Evolutionary conservation across 2,329 filamentous ascomycete species (phyloP).

Genomic region (Neonectria coccinea): DNA sequence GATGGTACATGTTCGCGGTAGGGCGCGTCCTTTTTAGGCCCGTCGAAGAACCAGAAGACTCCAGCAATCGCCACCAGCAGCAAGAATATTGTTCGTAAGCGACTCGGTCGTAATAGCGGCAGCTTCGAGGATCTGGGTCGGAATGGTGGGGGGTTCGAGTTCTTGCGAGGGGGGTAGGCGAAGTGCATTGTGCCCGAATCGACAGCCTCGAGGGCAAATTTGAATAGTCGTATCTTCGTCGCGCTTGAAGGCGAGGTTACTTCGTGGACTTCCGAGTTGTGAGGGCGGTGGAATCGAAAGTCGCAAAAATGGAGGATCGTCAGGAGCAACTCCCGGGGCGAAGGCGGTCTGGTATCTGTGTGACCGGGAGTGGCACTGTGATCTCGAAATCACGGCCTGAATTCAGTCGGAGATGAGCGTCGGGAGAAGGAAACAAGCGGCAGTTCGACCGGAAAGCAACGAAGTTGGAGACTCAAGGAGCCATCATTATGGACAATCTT

Average conservation of each 20-base stretch:
- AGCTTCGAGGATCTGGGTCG: constrained; percentile 68
- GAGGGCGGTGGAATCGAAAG: constrained; percentile 7
- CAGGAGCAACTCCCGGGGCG: constrained; percentile 20
- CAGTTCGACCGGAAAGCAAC: constrained; percentile 16
- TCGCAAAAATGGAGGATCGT: constrained; percentile 24
- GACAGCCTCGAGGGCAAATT: not conserved
- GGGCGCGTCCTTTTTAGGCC: constrained; percentile 44
- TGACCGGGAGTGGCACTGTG: constrained; percentile 23
- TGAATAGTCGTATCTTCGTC: constrained; percentile 8
- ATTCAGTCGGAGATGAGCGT: not conserved
- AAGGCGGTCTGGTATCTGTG: constrained; percentile 25
- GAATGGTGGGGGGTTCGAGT: constrained; percentile 80
- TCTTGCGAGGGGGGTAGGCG: constrained; percentile 88
- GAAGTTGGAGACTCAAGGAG: constrained; percentile 29
- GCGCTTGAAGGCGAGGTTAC: not conserved
- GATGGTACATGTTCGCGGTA: constrained; percentile 56
- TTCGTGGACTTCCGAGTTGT: constrained; percentile 5
- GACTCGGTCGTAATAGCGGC: constrained; percentile 68
- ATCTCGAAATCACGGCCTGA: not conserved
- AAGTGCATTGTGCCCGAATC: constrained; percentile 77
- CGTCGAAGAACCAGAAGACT: constrained; percentile 71
- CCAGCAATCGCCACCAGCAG: constrained; percentile 65
- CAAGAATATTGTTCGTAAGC: constrained; percentile 70
- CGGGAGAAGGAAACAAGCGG: constrained; percentile 33
- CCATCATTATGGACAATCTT: constrained; percentile 31